Evolutionary conservation across 306 rosid genomes (phyloP), one percentile per base, ranked within the genome.

Genomic region (Carpinus viminea): DNA sequence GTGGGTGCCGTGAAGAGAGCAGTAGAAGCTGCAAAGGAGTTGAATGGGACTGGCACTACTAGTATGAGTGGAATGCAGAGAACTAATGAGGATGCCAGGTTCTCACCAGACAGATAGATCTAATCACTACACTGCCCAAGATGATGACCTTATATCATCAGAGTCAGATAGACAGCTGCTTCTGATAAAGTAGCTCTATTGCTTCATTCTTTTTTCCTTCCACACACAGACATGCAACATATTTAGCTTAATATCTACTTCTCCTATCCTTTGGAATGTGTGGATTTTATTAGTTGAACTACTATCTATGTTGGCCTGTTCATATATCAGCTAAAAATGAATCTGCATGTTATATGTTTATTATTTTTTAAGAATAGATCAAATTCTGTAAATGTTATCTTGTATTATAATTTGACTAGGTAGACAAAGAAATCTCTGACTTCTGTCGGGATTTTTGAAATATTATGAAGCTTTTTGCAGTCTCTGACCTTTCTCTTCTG

Each of bases 151-250:
- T 82, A 93, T 96, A 75, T 80, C 92, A 45, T 96, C 99, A 41
- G 99, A 93, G 83, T 96, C 98, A 31, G 98, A 96, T 76, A 88
- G 94, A 78, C 98, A 93, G 79, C 77, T 89, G 89, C 99, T 96
- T 86, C 97, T 93, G 72, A 93, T 93, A 79, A 96, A 84, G 98
- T 93, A 88, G 21, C 31, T 36, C 55, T 81, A 38, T 59, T 56
- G 38, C 62, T 65, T 56, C 16, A 56, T 52, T 75, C 74, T 34
- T 47, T 46, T 46, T 38, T 52, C 31, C 45, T 60, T 17, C 43
- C 74, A n/a, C 55, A 50, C 55, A 12, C 36, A 10, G 11, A 2
- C 56, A 20, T 55, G 68, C 75, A 36, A 59, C 31, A 59, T 59
- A 24, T 59, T 24, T 21, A 59, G 69, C 43, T n/a, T n/a, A 8